Conservation (phyloP, 192 early-diverging fungal genomes). For the Haplosporangium gracile region DNA sequence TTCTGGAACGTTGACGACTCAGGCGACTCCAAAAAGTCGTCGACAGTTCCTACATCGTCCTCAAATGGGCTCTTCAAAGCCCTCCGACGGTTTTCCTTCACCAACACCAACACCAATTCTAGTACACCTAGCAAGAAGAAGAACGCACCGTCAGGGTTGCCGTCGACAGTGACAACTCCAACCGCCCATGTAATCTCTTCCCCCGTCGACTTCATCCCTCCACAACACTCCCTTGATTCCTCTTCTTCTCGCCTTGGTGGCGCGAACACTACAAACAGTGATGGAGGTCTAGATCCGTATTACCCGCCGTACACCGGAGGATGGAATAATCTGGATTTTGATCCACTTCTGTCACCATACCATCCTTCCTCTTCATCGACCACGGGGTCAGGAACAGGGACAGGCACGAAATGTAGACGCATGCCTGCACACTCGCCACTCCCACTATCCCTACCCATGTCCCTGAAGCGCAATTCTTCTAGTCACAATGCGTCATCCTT, state of each 20-base stretch:
- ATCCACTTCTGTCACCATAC: no score
- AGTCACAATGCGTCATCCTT: background rate
- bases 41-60: background rate
- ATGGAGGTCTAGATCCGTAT: background rate
- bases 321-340: background rate
- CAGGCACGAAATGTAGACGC: background rate
- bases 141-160: background rate
- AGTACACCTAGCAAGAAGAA: background rate
- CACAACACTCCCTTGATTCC: background rate
- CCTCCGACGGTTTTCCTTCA: background rate
- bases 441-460: background rate
- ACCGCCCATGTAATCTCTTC: background rate
- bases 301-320: background rate
- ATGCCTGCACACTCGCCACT: background rate
- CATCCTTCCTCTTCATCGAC: background rate
- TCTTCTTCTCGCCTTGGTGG: background rate
- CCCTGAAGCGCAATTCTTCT: background rate
- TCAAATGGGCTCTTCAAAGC: background rate
- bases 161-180: background rate
- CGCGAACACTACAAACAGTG: background rate
- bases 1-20: conserved; percentile 2
- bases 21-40: background rate
- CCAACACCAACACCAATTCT: background rate
- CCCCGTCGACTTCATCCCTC: conserved; percentile 1
- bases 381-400: background rate